Percentiles rank a stretch among this genome's conserved stretches.
These are phyloP conservation scores for Xenoacremonium recifei DNA, from an alignment of 2,329 filamentous ascomycete genomes.

Conservation along the genomic window DNA sequence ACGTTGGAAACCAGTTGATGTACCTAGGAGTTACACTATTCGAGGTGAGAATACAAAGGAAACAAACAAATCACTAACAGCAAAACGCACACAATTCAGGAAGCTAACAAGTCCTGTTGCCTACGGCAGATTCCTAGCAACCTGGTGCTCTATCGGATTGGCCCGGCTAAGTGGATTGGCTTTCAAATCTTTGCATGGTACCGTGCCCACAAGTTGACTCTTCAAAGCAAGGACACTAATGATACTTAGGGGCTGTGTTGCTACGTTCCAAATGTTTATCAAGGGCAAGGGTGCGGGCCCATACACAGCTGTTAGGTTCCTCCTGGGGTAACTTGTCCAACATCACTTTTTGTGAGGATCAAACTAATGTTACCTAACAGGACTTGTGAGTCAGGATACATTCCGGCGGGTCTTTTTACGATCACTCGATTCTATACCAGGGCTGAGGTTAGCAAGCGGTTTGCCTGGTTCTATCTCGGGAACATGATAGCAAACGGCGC, in stretches of 20 bases:
- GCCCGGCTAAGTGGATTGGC: constrained; percentile 42
- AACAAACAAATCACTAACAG: too few species aligned
- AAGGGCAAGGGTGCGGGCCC: constrained; percentile 23
- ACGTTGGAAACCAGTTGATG: constrained; percentile 44
- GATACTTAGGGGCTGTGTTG: too few species aligned
- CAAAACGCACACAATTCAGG: constrained; percentile 18
- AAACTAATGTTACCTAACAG: neutral
- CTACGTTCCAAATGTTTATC: constrained; percentile 35
- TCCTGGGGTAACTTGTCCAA: constrained; percentile 28
- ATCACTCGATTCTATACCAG: constrained; percentile 45
- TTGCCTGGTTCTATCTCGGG: constrained; percentile 42
- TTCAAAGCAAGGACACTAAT: too few species aligned
- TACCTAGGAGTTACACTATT: constrained; percentile 24
- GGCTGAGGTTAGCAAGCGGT: constrained; percentile 41
- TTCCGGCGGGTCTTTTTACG: constrained; percentile 44
- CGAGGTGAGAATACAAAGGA: too few species aligned
- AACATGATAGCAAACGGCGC: constrained; percentile 40
- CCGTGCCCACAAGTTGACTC: too few species aligned
- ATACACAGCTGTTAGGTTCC: constrained; percentile 35
- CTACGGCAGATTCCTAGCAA: constrained; percentile 40
- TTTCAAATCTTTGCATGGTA: constrained; percentile 25
- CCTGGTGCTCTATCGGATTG: constrained; percentile 44
- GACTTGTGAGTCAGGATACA: constrained; percentile 29
- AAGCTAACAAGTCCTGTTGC: neutral
- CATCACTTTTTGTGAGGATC: neutral